Evolutionary conservation across 2,329 filamentous ascomycete species (phyloP).

Genomic region (Aspergillus amoenus): DNA sequence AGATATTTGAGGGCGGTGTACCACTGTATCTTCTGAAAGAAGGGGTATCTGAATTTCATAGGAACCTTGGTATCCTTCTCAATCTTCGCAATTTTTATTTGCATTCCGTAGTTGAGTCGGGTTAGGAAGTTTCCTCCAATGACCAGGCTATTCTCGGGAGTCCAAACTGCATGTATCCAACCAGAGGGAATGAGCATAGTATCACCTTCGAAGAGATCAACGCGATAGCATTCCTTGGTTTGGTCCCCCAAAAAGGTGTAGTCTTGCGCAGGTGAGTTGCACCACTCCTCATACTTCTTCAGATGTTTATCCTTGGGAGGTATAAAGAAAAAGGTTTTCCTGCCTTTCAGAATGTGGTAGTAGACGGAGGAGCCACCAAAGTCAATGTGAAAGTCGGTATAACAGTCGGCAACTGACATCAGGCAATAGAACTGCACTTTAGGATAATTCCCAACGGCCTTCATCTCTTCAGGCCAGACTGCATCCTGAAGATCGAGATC

Average conservation of each 20-base stretch:
- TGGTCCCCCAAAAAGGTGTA: constrained; percentile 64
- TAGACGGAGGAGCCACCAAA: constrained; percentile 71
- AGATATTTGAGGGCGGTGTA: constrained; percentile 65
- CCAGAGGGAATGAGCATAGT: constrained; percentile 71
- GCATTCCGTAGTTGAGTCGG: constrained; percentile 64
- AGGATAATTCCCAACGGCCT: constrained; percentile 57
- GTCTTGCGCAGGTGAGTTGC: constrained; percentile 65
- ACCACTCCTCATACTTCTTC: constrained; percentile 71
- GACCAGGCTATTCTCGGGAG: constrained; percentile 66
- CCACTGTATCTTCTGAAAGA: constrained; percentile 70
- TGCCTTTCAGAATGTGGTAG: constrained; percentile 68
- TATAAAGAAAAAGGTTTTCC: constrained; percentile 71
- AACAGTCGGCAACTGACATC: constrained; percentile 70
- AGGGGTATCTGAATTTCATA: constrained; percentile 65
- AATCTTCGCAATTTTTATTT: constrained; percentile 64
- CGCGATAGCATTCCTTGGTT: constrained; percentile 66
- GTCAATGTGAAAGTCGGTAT: constrained; percentile 71
- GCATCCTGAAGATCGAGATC: constrained; percentile 58
- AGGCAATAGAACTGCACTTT: constrained; percentile 68
- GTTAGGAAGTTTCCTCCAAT: constrained; percentile 72
- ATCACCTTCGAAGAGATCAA: constrained; percentile 65
- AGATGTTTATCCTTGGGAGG: constrained; percentile 66
- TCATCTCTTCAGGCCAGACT: constrained; percentile 52
- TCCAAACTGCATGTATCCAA: constrained; percentile 73
- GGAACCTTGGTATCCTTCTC: constrained; percentile 68